Base-by-base conservation (phyloP, 2,329 filamentous ascomycete species). In the Gyromitra esculenta region DNA sequence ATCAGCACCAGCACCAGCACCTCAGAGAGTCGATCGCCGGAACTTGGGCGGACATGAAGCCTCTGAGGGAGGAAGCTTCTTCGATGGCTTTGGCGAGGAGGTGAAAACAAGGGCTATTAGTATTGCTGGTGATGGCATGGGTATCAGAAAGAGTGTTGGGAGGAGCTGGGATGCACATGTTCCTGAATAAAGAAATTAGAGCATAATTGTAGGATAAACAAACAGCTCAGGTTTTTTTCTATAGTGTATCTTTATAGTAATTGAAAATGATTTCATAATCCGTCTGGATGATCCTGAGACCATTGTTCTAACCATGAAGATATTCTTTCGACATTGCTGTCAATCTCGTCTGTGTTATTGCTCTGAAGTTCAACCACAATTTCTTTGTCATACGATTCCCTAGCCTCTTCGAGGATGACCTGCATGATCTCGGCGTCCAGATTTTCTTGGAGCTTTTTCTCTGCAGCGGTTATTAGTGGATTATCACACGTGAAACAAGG, bases 381-480 rank as follows among this genome's bases (percentile, higher is more conserved):
- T 82, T 96, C 90, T 83, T 92, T 89, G 69, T 93, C 92, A 82
- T 95, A 99, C 9, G 91, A 89, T 79, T 97, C 94, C 76, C 90
- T 87, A 41, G 96, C 96, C 85, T 99, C 96, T 80, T 97, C 91
- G 21, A 97, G 86, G 72, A 99, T 85, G 35, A 98, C 93, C 82
- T 97, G 92, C 91, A 99, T 98, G 82, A 99, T 98, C 85, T 99
- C 96, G 39, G 93, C 92, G 84, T 99, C 96, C 76, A 99, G 86
- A 82, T 99, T 99, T 84, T 98, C 96, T 83, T 98, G 92, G 56
- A 99, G 86, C 84, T 99, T 99, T 78, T 88, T 87, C 82, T 96
- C 92, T 77, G 89, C 87, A 83, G 25, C 15, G 37, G 65, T 25
- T 25, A 5, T 71, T 43, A 76, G 67, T 57, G 15, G 37, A 43